These are phyloP conservation scores for Agrocybe chaxingu DNA, from an alignment of 768 basidiomycete species.

Conservation along the genomic window DNA sequence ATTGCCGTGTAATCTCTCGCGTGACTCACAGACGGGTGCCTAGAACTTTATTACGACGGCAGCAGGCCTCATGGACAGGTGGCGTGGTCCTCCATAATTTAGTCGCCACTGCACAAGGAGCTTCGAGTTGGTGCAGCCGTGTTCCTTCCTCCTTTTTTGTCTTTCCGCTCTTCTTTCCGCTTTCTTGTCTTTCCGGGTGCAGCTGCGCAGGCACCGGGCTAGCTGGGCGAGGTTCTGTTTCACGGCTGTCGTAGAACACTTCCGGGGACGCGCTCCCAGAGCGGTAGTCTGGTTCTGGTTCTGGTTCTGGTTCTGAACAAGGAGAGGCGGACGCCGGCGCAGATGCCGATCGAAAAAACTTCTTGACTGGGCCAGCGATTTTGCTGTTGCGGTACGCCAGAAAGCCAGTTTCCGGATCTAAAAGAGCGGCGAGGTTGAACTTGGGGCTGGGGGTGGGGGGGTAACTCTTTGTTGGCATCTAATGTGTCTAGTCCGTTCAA, in stretches of 20 bases:
- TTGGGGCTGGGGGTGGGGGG: constrained; percentile 3
- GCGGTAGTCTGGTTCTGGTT: too few species aligned
- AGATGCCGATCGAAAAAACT: neutral
- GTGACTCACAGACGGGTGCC: too few species aligned
- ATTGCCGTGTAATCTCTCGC: too few species aligned
- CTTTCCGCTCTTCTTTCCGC: neutral
- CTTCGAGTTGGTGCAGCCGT: too few species aligned
- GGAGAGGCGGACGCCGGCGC: neutral
- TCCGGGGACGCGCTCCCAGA: too few species aligned
- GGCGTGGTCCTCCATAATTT: too few species aligned
- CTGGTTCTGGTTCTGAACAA: too few species aligned
- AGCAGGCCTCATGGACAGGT: too few species aligned
- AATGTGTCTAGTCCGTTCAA: neutral
- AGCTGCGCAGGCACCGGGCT: too few species aligned
- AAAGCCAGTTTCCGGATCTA: constrained; percentile 3
- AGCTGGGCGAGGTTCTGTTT: neutral
- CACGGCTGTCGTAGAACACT: too few species aligned
- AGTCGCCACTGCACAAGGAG: too few species aligned
- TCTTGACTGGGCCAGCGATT: neutral
- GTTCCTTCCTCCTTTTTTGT: constrained; percentile 20
- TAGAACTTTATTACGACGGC: too few species aligned
- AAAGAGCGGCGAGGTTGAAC: constrained; percentile 8
- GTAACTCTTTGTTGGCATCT: neutral
- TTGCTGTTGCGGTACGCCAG: constrained; percentile 2
- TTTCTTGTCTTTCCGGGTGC: neutral